These are phyloP conservation scores for Theobroma cacao DNA, from an alignment of 345 rosid species.

Conservation along the genomic window DNA sequence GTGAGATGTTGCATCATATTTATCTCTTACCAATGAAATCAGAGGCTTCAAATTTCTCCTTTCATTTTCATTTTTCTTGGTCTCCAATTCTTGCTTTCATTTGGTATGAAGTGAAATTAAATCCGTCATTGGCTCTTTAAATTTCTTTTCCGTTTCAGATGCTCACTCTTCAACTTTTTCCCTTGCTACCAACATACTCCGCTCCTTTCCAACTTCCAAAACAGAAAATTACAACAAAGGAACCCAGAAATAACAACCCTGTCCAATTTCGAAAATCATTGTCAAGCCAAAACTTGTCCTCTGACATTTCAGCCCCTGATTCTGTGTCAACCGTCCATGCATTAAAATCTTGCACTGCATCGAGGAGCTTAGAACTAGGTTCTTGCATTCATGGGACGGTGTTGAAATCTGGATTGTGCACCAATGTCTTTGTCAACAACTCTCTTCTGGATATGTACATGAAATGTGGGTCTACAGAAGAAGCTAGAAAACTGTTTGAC, in stretches of 20 bases:
- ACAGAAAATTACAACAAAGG: background rate
- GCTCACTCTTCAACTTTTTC: background rate
- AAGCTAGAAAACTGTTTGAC: slow-evolving; percentile 34
- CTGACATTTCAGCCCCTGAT: background rate
- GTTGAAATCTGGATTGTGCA: slow-evolving; percentile 24
- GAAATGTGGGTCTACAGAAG: slow-evolving; percentile 19
- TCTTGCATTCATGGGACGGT: slow-evolving; percentile 22
- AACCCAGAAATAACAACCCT: background rate
- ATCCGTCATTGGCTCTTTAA: background rate
- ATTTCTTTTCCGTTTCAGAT: background rate
- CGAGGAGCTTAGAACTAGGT: slow-evolving; percentile 19
- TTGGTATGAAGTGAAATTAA: too few species aligned
- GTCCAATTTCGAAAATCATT: background rate
- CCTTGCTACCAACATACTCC: background rate
- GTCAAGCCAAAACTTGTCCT: slow-evolving; percentile 4
- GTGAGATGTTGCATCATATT: too few species aligned
- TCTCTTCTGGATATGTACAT: slow-evolving; percentile 28
- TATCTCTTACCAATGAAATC: too few species aligned
- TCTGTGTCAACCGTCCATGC: slow-evolving; percentile 9
- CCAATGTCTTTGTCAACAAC: slow-evolving; percentile 22
- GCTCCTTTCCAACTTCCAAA: background rate
- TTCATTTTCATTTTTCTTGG: too few species aligned
- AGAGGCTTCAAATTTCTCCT: background rate
- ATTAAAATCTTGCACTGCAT: slow-evolving; percentile 7
- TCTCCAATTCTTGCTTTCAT: too few species aligned